Base-by-base conservation (phyloP, 2,329 filamentous ascomycete species). In the Blumeriella jaapii region DNA sequence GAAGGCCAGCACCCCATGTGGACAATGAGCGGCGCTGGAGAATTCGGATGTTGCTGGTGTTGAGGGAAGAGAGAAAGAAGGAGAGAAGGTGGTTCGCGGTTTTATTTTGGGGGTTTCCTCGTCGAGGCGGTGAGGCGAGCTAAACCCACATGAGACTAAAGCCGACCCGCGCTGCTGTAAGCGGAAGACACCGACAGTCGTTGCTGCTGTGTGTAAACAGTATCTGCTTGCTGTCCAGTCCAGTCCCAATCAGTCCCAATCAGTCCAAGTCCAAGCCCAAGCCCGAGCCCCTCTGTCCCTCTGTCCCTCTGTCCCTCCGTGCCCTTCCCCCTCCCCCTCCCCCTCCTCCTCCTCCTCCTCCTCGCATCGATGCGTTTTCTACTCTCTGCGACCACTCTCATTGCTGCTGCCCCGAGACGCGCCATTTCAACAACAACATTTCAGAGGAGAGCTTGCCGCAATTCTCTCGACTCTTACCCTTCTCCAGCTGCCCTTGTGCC, bases 11-110 rank as follows among this genome's bases (percentile, higher is more conserved):
- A 52, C 48, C 24, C 47, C 44, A 46, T 42, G 46, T 34, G 36
- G 36, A 35, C 20, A 36, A 47, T 41, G 47, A 45, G 27, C 34
- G 29, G 45, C 49, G 51, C 45, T 54, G 49, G 46, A 42, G 52
- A 47, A 42, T n/a, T n/a, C n/a, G n/a, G 45, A 50, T 45, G 36
- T 43, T 45, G 52, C 54, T 55, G 53, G 52, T 47, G 41, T 23
- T 43, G 38, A 14, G 14, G 24, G 36, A 3, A 3, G 34, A 23
- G 15, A 27, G 13, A 25, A 24, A 33, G 18, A n/a, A n/a, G n/a
- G n/a, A n/a, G n/a, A n/a, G n/a, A n/a, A n/a, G n/a, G n/a, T n/a
- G n/a, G n/a, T n/a, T n/a, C n/a, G n/a, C n/a, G n/a, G n/a, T n/a
- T n/a, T n/a, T n/a, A n/a, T n/a, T n/a, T n/a, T n/a, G n/a, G n/a